These are phyloP conservation scores for Wickerhamiella australiensis DNA, from an alignment of 805 yeast genomes.

Conservation along the genomic window DNA sequence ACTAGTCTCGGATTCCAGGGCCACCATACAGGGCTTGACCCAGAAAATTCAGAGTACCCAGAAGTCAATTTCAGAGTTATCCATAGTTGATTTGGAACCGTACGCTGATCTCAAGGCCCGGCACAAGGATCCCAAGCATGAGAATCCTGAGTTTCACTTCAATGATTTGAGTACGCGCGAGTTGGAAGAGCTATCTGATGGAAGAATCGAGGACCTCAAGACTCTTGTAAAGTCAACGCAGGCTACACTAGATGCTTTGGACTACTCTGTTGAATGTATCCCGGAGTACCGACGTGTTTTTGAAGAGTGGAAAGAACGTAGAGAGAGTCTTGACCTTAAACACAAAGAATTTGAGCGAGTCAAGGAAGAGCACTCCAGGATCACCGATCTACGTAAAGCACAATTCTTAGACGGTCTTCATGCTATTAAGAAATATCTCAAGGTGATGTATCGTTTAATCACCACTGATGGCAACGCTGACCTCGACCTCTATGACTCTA, in stretches of 20 bases:
- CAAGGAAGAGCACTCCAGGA: conserved; percentile 28
- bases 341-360: conserved; percentile 53
- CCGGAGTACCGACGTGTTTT: conserved; percentile 46
- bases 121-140: background rate
- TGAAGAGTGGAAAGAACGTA: conserved; percentile 51
- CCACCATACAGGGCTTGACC: background rate
- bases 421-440: conserved; percentile 71
- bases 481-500: conserved; percentile 82
- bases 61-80: background rate
- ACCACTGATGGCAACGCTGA: conserved; percentile 99
- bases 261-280: background rate
- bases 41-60: background rate
- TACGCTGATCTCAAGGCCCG: background rate
- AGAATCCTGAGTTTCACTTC: background rate
- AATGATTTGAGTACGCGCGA: background rate
- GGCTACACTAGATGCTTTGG: background rate
- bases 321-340: conserved; percentile 40
- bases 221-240: background rate
- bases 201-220: background rate
- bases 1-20: background rate
- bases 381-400: conserved; percentile 48
- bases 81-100: background rate
- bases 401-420: conserved; percentile 93
- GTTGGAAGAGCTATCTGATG: background rate
- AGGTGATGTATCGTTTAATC: conserved; percentile 96